Evolutionary conservation across 2,329 filamentous ascomycete species (phyloP).

Genomic region (Penicillium sp.): DNA sequence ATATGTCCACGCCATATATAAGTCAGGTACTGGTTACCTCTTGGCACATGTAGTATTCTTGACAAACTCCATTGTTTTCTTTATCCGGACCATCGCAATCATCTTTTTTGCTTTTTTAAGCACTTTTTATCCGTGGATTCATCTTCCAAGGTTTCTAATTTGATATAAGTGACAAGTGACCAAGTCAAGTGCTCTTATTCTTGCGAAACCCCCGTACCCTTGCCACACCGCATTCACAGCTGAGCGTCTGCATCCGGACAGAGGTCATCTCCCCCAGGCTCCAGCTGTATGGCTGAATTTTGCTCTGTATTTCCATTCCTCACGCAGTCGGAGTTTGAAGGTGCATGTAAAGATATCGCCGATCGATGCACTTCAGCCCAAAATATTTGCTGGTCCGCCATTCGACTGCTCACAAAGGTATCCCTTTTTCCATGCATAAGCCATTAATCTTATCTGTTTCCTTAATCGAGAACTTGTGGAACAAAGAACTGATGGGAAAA

Average conservation of each 20-base stretch:
- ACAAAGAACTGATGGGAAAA: neutral
- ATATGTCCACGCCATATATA: neutral
- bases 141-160: neutral
- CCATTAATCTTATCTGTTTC: conserved; percentile 3
- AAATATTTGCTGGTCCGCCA: conserved; percentile 48
- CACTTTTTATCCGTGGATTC: neutral
- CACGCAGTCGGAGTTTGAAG: conserved; percentile 60
- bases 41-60: neutral
- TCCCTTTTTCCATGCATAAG: conserved; percentile 9
- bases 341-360: conserved; percentile 60
- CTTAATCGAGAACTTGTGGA: neutral
- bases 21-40: neutral
- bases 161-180: neutral
- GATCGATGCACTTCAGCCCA: conserved; percentile 45
- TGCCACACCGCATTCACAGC: neutral
- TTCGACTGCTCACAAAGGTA: conserved; percentile 34
- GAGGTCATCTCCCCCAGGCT: neutral
- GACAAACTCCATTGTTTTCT: conserved; percentile 7
- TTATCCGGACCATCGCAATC: conserved; percentile 5
- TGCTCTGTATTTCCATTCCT: conserved; percentile 58
- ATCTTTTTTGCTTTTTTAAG: neutral
- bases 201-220: neutral
- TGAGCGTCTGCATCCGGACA: conserved; percentile 7
- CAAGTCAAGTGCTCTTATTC: neutral
- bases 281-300: conserved; percentile 11